Evolutionary conservation across 2,329 filamentous ascomycete genomes (phyloP).

Genomic region (Diaporthe ampelina): DNA sequence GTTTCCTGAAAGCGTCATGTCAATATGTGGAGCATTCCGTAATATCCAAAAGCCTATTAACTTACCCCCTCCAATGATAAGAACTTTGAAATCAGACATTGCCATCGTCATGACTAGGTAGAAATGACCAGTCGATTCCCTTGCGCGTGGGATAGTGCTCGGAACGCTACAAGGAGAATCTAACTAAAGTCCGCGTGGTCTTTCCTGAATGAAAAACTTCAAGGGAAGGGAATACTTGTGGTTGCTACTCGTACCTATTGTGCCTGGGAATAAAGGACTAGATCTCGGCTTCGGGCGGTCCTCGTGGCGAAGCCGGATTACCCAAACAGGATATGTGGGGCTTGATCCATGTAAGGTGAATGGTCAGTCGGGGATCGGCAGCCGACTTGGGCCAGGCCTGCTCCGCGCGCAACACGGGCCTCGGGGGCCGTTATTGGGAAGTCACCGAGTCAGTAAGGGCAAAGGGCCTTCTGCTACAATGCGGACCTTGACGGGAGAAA

Average conservation of each 20-base stretch:
- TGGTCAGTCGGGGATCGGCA: constrained; percentile 19
- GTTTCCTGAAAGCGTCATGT: background rate
- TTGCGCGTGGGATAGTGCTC: background rate
- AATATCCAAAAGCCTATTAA: background rate
- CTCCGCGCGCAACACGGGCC: background rate
- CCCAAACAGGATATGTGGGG: constrained; percentile 14
- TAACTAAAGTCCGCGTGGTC: background rate
- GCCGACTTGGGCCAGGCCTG: background rate
- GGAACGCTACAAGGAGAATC: background rate
- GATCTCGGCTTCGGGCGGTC: background rate
- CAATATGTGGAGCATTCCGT: background rate
- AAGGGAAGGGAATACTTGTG: no score
- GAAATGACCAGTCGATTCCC: no score
- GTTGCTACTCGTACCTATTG: background rate
- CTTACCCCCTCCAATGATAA: background rate
- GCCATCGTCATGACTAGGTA: no score
- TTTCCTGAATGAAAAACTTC: background rate
- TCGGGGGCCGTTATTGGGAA: background rate
- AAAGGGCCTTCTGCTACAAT: no score
- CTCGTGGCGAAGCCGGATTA: no score
- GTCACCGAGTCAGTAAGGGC: background rate
- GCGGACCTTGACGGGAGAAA: background rate
- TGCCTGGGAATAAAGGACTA: no score
- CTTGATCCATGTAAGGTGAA: constrained; percentile 1
- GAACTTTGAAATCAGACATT: constrained; percentile 1